Conservation (phyloP, 2,329 filamentous ascomycete genomes). For the Cladosporium sp. region DNA sequence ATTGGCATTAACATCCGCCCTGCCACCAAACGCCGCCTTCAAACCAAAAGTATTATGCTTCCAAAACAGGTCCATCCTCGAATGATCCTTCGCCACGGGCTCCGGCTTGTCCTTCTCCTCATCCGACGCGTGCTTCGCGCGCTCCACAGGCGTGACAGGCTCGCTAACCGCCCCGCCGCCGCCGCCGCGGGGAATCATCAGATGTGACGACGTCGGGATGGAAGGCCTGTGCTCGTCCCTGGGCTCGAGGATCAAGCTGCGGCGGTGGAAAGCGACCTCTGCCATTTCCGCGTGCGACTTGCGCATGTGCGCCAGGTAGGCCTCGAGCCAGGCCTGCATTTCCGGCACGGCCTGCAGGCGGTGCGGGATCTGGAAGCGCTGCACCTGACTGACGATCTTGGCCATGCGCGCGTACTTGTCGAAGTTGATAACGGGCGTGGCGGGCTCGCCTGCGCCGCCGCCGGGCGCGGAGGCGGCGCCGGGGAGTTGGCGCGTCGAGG, state of each 20-base stretch:
- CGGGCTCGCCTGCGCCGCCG: conserved; percentile 53
- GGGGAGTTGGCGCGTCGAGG: conserved; percentile 73
- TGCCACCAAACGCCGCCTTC: conserved; percentile 11
- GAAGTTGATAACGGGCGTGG: conserved; percentile 87
- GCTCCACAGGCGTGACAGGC: conserved; percentile 13
- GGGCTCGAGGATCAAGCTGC: conserved; percentile 80
- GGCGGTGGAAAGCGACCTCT: conserved; percentile 66
- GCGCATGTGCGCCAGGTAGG: conserved; percentile 74
- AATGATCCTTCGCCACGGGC: conserved; percentile 10
- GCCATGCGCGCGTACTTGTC: conserved; percentile 95
- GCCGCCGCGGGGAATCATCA: conserved; percentile 1
- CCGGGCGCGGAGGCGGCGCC: conserved; percentile 41
- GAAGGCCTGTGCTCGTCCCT: conserved; percentile 15
- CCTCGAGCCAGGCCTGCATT: conserved; percentile 87
- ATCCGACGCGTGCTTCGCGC: conserved; percentile 19
- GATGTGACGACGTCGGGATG: background rate
- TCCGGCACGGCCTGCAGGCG: conserved; percentile 77
- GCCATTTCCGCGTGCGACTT: conserved; percentile 58
- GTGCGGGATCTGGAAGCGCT: conserved; percentile 94
- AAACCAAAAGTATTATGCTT: conserved; percentile 17
- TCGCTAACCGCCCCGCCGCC: background rate
- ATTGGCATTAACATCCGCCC: conserved; percentile 5
- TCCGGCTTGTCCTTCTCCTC: conserved; percentile 6
- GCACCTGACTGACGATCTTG: conserved; percentile 91
- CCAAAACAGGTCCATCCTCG: conserved; percentile 17